phyloP scores from a whole-genome alignment of 2,329 filamentous ascomycete genomes.

The Paramyrothecium roridum region DNA sequence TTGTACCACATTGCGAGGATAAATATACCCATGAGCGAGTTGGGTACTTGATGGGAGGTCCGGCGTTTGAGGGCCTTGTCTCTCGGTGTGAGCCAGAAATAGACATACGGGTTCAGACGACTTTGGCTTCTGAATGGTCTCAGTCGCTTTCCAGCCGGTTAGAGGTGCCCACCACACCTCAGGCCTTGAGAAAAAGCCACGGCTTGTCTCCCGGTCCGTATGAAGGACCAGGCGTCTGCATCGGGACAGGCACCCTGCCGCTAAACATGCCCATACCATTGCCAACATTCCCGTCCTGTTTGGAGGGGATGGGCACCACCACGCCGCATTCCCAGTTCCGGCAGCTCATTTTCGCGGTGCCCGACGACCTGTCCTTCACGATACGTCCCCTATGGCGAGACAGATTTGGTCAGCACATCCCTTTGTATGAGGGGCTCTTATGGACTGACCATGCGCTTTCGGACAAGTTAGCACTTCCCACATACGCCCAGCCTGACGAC shows the following conservation, averaged over 20 bases:
- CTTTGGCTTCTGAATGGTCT: conserved; percentile 6
- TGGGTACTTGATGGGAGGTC: too few species aligned
- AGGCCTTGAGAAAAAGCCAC: conserved; percentile 36
- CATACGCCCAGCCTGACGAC: conserved; percentile 67
- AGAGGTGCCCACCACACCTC: conserved; percentile 8
- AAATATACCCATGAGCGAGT: too few species aligned
- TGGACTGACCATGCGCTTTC: conserved; percentile 83
- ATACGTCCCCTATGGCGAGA: conserved; percentile 65
- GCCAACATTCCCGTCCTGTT: conserved; percentile 8
- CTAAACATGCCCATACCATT: conserved; percentile 42
- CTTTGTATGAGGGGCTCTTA: neutral
- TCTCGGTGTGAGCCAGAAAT: too few species aligned
- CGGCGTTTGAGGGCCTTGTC: too few species aligned
- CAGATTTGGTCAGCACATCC: neutral
- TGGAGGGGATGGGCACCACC: conserved; percentile 56
- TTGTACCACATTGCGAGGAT: too few species aligned
- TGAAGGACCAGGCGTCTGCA: conserved; percentile 53
- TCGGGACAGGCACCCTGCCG: conserved; percentile 58
- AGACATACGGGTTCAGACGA: too few species aligned
- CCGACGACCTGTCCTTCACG: conserved; percentile 64
- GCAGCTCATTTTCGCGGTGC: conserved; percentile 72
- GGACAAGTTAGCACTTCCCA: conserved; percentile 88
- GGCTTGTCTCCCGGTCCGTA: conserved; percentile 40
- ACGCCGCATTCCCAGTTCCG: conserved; percentile 97
- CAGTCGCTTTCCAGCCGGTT: conserved; percentile 1